Conservation (phyloP, 768 basidiomycete genomes). For the Artomyces pyxidatus region DNA sequence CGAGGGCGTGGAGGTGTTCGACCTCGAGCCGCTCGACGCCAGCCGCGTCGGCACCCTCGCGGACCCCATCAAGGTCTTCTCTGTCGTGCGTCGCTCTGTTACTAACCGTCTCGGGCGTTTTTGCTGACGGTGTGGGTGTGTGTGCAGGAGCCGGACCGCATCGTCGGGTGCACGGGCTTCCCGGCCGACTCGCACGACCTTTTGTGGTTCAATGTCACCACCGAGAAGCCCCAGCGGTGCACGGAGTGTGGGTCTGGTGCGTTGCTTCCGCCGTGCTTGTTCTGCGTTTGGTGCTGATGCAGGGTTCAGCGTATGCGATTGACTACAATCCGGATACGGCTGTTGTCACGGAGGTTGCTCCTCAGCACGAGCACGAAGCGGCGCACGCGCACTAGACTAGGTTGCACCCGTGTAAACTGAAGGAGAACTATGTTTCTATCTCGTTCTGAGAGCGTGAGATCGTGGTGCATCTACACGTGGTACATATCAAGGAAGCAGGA, state of each 20-base stretch:
- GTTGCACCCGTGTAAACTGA: too few species aligned
- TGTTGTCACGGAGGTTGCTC: conserved; percentile 11
- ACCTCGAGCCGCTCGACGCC: conserved; percentile 76
- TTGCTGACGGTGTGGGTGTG: not conserved
- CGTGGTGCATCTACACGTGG: too few species aligned
- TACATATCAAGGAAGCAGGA: too few species aligned
- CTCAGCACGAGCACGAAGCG: conserved; percentile 9
- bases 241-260: conserved; percentile 89
- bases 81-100: conserved; percentile 52
- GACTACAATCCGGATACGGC: conserved; percentile 27
- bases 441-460: too few species aligned
- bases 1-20: conserved; percentile 86
- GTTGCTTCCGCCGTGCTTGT: conserved; percentile 19
- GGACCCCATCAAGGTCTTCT: conserved; percentile 82
- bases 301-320: conserved; percentile 54
- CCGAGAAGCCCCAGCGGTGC: conserved; percentile 72
- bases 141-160: conserved; percentile 65
- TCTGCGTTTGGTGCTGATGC: not conserved
- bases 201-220: conserved; percentile 68
- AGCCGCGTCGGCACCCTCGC: conserved; percentile 81
- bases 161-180: conserved; percentile 90
- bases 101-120: not conserved
- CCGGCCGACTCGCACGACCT: conserved; percentile 95
- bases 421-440: too few species aligned
- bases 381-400: conserved; percentile 9